Conservation (phyloP, 2,329 filamentous ascomycete genomes). For the Neonectria ditissima region DNA sequence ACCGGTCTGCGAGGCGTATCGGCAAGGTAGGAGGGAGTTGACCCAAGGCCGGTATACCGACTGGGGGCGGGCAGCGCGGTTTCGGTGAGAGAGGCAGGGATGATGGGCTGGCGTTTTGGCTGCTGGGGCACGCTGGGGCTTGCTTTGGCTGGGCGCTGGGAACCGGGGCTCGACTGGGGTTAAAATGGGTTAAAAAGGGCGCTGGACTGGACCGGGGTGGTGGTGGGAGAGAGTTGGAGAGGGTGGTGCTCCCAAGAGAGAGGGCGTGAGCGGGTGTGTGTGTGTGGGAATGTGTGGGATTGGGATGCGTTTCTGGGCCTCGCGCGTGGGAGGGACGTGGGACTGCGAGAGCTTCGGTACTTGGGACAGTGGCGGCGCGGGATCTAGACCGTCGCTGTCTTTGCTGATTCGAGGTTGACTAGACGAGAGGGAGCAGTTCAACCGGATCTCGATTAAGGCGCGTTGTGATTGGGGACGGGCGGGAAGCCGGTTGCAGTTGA, state of each 20-base stretch:
- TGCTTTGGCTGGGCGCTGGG: constrained; percentile 3
- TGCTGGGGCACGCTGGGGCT: constrained; percentile 16
- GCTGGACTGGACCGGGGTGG: constrained; percentile 9
- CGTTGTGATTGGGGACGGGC: constrained; percentile 18
- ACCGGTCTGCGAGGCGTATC: neutral
- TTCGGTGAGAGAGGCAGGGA: constrained; percentile 46
- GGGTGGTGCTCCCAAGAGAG: constrained; percentile 11
- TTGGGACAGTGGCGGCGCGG: constrained; percentile 2
- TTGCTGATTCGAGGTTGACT: constrained; percentile 4
- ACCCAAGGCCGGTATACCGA: constrained; percentile 31
- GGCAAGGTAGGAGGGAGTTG: neutral
- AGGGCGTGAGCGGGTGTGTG: neutral
- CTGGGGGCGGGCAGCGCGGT: constrained; percentile 29
- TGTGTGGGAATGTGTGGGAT: constrained; percentile 25
- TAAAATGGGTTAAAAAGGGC: constrained; percentile 19
- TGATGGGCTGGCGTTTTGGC: constrained; percentile 40
- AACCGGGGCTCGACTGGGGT: constrained; percentile 18
- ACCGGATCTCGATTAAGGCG: constrained; percentile 5
- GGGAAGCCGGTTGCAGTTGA: constrained; percentile 8
- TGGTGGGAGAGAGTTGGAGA: constrained; percentile 12
- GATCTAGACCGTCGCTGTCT: constrained; percentile 6
- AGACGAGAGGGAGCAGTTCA: constrained; percentile 1
- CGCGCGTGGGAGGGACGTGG: constrained; percentile 28
- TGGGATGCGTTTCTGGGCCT: constrained; percentile 5
- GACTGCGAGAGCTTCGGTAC: constrained; percentile 3